These are phyloP conservation scores for Ophiocordyceps sinensis DNA, from an alignment of 2,329 filamentous ascomycete species.

Conservation along the genomic window DNA sequence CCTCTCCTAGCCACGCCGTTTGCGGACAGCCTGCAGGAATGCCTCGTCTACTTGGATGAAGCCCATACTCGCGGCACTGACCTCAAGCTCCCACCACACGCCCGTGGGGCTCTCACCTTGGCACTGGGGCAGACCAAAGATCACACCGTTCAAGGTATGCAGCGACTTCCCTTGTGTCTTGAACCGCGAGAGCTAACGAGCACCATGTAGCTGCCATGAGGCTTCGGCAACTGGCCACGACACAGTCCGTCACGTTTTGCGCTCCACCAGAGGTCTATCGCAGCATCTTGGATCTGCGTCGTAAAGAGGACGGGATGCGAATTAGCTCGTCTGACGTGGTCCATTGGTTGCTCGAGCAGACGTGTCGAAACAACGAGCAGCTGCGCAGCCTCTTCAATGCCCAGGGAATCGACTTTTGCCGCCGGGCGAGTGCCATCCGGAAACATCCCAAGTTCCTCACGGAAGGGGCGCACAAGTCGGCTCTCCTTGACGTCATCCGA, in stretches of 20 bases:
- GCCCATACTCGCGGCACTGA: conserved; percentile 45
- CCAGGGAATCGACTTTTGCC: conserved; percentile 47
- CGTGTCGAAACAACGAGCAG: conserved; percentile 44
- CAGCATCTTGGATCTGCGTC: conserved; percentile 35
- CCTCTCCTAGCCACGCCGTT: conserved; percentile 39
- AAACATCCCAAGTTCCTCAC: conserved; percentile 26
- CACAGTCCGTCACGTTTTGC: conserved; percentile 41
- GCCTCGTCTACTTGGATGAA: conserved; percentile 36
- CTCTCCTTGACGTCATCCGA: conserved; percentile 13
- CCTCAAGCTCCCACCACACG: conserved; percentile 33
- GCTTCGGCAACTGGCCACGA: conserved; percentile 39
- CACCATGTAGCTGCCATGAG: conserved; percentile 43
- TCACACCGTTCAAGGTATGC: conserved; percentile 41
- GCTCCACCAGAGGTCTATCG: conserved; percentile 46
- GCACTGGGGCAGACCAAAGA: conserved; percentile 45
- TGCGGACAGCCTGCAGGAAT: conserved; percentile 33
- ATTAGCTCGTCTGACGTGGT: conserved; percentile 16
- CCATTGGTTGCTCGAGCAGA: conserved; percentile 49
- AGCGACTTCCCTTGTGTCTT: not conserved
- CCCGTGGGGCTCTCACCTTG: conserved; percentile 39
- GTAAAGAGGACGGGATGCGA: conserved; percentile 1
- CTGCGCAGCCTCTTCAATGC: conserved; percentile 42
- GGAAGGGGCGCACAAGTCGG: conserved; percentile 15
- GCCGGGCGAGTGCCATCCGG: conserved; percentile 32
- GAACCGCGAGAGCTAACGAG: not conserved